Base-by-base conservation (phyloP, 495 filamentous ascomycete genomes). In the Terfezia claveryi region DNA sequence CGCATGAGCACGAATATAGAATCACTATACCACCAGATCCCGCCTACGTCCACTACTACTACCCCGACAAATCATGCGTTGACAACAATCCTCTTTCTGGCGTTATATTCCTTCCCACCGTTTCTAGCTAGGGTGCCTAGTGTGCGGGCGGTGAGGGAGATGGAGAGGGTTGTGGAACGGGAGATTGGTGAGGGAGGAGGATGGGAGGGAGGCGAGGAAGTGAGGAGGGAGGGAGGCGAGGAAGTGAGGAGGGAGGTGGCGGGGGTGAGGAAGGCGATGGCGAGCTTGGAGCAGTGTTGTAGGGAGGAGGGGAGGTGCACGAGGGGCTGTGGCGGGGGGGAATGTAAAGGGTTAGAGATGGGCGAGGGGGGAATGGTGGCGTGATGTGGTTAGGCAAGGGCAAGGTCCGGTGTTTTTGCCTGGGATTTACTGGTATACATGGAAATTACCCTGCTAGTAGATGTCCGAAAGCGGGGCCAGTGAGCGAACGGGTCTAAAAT, bases 191-290 rank as follows among this genome's bases (percentile, higher is more conserved):
- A 64, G 20, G 20, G 20, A 20, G 20, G 20, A 20, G 20, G 20
- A 20, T 20, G 20, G 20, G 20, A 20, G 20, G 20, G 20, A 50
- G 38, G 60, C 11, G 53, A 49, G 23, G 62, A 64, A 54, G 58
- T 64, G 44, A 37, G 23, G 23, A 57, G 23, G 10, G 62, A 64
- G 51, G 56, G n/a, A 50, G 38, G 60, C 11, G 53, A 46, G 23
- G 62, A 64, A 54, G 58, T 64, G 44, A 37, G 23, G 23, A 57
- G 23, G 10, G 62, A 64, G 51, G 56, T 50, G 10, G 56, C 14
- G n/a, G 56, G 46, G 2, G 60, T 64, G 27, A 59, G 61, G 54
- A 52, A 52, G 49, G 61, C 64, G 46, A 61, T 64, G 62, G 62
- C 61, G 38, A 59, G 62, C 10, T 51, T 61, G 10, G 59, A 61